Percentiles rank a stretch among this genome's conserved stretches.
These are phyloP conservation scores for Sporothrix luriei DNA, from an alignment of 2,329 filamentous ascomycete genomes.

Conservation along the genomic window DNA sequence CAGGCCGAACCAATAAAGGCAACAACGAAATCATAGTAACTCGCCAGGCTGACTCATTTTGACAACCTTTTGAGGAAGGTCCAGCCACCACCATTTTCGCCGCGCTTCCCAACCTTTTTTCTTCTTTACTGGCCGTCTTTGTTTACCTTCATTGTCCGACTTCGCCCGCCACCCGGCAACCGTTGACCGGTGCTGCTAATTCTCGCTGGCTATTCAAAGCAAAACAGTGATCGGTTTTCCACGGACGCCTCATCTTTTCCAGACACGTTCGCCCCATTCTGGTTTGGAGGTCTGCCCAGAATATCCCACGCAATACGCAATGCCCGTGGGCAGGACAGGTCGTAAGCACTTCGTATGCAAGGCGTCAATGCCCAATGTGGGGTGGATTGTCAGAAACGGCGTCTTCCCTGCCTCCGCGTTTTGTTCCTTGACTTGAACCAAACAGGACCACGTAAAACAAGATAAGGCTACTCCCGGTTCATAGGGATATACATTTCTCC, in stretches of 20 bases:
- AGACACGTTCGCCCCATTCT: neutral
- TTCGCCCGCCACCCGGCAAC: constrained; percentile 2
- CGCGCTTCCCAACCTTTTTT: neutral
- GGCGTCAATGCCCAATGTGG: constrained; percentile 28
- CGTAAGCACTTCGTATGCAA: neutral
- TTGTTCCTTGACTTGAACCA: neutral
- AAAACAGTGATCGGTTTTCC: neutral
- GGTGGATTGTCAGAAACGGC: neutral
- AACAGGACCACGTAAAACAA: neutral
- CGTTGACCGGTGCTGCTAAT: neutral
- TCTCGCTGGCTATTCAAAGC: neutral
- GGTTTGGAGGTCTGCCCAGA: neutral
- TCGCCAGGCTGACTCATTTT: constrained; percentile 26
- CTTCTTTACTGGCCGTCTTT: neutral
- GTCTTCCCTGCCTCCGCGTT: neutral
- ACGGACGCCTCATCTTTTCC: neutral
- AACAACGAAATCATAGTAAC: neutral
- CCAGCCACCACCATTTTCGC: neutral
- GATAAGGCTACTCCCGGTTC: neutral
- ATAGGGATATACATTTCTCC: neutral
- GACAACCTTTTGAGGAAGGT: neutral
- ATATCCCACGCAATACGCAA: neutral
- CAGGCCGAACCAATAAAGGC: neutral
- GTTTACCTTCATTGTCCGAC: neutral
- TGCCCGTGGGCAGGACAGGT: neutral